phyloP scores from a whole-genome alignment of 1,139 yeast species.

The Hemisphaericaspora xylofermentans region DNA sequence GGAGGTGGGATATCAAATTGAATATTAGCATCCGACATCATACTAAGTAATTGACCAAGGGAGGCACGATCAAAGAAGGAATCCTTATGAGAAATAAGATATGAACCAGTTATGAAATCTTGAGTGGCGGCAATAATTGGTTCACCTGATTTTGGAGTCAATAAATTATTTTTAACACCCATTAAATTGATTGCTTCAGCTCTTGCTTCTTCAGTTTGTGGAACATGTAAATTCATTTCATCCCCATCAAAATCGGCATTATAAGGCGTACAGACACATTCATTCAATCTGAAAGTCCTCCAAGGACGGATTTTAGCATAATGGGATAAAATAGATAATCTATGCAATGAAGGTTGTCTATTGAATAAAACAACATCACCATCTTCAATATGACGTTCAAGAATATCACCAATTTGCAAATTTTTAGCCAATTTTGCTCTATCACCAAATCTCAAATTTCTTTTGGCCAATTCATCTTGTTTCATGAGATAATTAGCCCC shows the following conservation, averaged over 20 bases:
- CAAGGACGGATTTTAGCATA: slow-evolving; percentile 96
- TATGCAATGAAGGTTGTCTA: slow-evolving; percentile 96
- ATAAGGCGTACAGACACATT: slow-evolving; percentile 99
- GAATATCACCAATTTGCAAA: slow-evolving; percentile 84
- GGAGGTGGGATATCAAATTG: slow-evolving; percentile 97
- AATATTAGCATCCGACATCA: slow-evolving; percentile 92
- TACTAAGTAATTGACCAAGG: slow-evolving; percentile 76
- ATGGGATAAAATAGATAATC: slow-evolving; percentile 91
- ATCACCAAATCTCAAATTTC: slow-evolving; percentile 89
- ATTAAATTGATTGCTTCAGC: slow-evolving; percentile 96
- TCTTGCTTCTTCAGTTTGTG: slow-evolving; percentile 98
- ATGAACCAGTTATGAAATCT: slow-evolving; percentile 97
- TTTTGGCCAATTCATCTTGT: slow-evolving; percentile 78
- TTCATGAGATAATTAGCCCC: slow-evolving; percentile 93
- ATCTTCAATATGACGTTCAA: slow-evolving; percentile 97
- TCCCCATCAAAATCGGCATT: slow-evolving; percentile 99
- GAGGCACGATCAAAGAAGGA: slow-evolving; percentile 87
- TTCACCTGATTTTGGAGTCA: slow-evolving; percentile 97
- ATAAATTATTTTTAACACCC: slow-evolving; percentile 95
- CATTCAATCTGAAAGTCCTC: slow-evolving; percentile 96
- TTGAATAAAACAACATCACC: slow-evolving; percentile 95
- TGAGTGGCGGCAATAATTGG: slow-evolving; percentile 99
- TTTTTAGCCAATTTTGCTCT: slow-evolving; percentile 73
- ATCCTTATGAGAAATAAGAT: slow-evolving; percentile 88
- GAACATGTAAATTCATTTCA: slow-evolving; percentile 98